phyloP scores from a whole-genome alignment of 768 basidiomycete genomes.

The Kwoniella sp. region DNA sequence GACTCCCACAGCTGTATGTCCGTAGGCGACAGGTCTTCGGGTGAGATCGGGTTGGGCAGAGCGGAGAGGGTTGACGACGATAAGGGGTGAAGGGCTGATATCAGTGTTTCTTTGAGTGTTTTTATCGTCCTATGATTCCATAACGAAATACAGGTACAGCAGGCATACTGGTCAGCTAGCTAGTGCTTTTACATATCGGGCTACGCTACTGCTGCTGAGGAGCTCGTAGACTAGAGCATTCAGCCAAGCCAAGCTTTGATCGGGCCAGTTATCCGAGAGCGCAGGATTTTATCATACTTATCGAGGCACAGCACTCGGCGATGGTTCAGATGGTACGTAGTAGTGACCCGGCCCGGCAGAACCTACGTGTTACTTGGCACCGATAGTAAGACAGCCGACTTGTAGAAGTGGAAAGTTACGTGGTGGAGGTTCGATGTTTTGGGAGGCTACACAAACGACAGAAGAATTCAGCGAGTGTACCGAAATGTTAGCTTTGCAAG shows the following conservation, averaged over 20 bases:
- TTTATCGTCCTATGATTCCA: conserved; percentile 26
- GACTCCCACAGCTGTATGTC: conserved; percentile 41
- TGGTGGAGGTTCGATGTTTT: conserved; percentile 40
- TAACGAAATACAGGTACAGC: neutral
- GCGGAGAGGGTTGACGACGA: conserved; percentile 11
- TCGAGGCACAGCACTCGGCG: too few relatives aligned
- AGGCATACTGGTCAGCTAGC: too few relatives aligned
- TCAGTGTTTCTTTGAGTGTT: conserved; percentile 34
- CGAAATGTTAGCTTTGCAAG: too few relatives aligned
- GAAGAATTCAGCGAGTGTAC: too few relatives aligned
- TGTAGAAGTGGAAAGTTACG: conserved; percentile 46
- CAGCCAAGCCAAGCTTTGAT: too few relatives aligned
- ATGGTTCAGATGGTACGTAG: too few relatives aligned
- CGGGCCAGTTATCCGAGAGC: too few relatives aligned
- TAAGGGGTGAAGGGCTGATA: conserved; percentile 42
- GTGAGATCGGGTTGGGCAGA: conserved; percentile 15
- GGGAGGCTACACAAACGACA: conserved; percentile 35
- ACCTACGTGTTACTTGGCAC: conserved; percentile 43
- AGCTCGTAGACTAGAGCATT: too few relatives aligned
- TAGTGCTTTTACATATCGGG: too few relatives aligned
- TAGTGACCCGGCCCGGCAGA: too few relatives aligned
- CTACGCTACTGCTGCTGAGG: too few relatives aligned
- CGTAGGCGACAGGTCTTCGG: neutral
- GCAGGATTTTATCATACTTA: too few relatives aligned
- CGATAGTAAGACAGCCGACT: conserved; percentile 45